Conservation (phyloP, 805 yeast genomes). For the Lipomyces sp. region DNA sequence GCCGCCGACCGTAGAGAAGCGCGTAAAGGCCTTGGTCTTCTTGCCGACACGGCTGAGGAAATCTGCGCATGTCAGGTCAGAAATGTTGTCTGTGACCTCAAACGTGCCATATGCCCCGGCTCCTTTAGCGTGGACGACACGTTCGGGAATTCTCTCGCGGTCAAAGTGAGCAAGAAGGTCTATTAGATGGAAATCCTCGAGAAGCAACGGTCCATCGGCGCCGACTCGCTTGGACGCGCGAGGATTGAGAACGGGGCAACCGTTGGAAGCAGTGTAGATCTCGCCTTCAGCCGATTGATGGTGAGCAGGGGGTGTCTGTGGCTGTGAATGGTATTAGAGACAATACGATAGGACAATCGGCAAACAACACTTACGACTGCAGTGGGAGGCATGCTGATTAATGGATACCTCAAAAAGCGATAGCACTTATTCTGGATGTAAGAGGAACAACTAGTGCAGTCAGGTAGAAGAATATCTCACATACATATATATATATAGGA, state of each 20-base stretch:
- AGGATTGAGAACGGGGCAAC: constrained; percentile 62
- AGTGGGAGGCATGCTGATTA: constrained; percentile 25
- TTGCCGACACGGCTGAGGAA: constrained; percentile 75
- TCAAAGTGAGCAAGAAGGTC: constrained; percentile 65
- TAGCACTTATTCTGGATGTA: not conserved
- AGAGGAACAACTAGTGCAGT: not conserved
- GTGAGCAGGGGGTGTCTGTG: constrained; percentile 7
- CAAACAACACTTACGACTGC: constrained; percentile 1
- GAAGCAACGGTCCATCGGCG: constrained; percentile 58
- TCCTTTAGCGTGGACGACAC: constrained; percentile 72
- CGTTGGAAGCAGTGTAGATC: constrained; percentile 56
- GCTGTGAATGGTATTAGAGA: not conserved
- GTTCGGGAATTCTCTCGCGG: constrained; percentile 68
- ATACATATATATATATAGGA: constrained; percentile 1
- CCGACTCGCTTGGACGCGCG: constrained; percentile 60
- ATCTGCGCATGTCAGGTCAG: constrained; percentile 53
- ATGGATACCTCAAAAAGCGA: not conserved
- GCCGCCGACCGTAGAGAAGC: constrained; percentile 73
- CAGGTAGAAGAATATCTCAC: not conserved
- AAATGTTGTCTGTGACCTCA: constrained; percentile 61
- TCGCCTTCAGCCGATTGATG: constrained; percentile 14
- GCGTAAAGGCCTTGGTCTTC: constrained; percentile 66
- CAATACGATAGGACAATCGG: not conserved
- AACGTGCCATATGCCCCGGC: constrained; percentile 66
- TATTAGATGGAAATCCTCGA: constrained; percentile 62